Evolutionary conservation across 495 filamentous ascomycete species (phyloP).

Genomic region (Pyronema omphalodes): DNA sequence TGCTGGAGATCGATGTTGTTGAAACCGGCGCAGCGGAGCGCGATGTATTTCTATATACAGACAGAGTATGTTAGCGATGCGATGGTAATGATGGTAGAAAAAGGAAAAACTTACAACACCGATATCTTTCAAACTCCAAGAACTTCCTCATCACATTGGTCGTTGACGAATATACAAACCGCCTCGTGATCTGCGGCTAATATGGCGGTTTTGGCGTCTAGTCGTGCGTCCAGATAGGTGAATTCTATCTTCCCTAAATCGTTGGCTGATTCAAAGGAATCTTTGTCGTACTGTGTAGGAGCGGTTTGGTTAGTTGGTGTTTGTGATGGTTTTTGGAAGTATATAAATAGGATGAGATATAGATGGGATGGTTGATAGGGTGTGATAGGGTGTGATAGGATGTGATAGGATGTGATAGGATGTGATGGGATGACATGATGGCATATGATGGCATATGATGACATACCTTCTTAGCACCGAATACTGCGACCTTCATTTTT

Average conservation of each 20-base stretch:
- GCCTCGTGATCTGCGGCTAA: slow-evolving; percentile 37
- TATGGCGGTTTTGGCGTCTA: slow-evolving; percentile 30
- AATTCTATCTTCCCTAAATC: slow-evolving; percentile 9
- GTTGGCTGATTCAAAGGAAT: slow-evolving; percentile 16
- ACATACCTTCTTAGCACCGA: slow-evolving; percentile 22
- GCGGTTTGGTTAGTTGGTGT: not conserved
- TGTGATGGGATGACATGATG: no score
- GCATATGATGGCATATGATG: no score
- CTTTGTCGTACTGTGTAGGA: slow-evolving; percentile 19
- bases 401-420: no score
- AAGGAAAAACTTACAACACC: slow-evolving; percentile 29
- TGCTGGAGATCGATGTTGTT: slow-evolving; percentile 45
- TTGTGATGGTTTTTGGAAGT: not conserved
- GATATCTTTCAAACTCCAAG: slow-evolving; percentile 30
- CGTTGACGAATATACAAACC: slow-evolving; percentile 57
- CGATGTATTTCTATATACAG: slow-evolving; percentile 24
- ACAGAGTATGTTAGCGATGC: not conserved
- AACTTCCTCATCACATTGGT: slow-evolving; percentile 34
- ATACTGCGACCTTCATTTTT: slow-evolving; percentile 22
- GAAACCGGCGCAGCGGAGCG: slow-evolving; percentile 50
- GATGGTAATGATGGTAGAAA: no score
- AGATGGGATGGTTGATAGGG: no score
- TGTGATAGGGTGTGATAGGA: no score
- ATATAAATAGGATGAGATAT: no score
- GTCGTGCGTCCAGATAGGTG: slow-evolving; percentile 15